These are phyloP conservation scores for Trichoderma gracile DNA, from an alignment of 2,329 filamentous ascomycete species.

Conservation along the genomic window DNA sequence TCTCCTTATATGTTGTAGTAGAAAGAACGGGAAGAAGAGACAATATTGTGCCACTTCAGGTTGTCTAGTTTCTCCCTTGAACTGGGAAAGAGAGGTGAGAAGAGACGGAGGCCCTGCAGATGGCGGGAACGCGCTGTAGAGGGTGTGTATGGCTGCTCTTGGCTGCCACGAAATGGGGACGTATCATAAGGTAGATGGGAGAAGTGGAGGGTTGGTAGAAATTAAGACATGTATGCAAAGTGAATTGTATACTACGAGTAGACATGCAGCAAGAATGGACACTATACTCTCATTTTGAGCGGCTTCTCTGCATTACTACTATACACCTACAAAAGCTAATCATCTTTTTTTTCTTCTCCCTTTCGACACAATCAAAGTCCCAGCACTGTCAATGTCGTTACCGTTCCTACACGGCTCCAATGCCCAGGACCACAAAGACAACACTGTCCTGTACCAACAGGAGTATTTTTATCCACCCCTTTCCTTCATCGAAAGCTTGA, in stretches of 20 bases:
- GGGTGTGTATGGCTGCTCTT: too few species aligned
- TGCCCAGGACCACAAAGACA: background rate
- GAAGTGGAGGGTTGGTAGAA: too few species aligned
- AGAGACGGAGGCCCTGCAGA: too few species aligned
- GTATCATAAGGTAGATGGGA: too few species aligned
- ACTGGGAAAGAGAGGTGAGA: too few species aligned
- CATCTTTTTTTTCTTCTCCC: background rate
- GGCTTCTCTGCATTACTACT: slow-evolving; percentile 14
- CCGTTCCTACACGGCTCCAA: background rate
- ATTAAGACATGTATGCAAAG: too few species aligned
- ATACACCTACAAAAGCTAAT: background rate
- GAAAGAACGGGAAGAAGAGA: slow-evolving; percentile 12
- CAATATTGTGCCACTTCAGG: slow-evolving; percentile 4
- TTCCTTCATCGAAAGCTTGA: background rate
- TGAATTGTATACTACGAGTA: too few species aligned
- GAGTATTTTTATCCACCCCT: background rate
- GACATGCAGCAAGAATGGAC: background rate
- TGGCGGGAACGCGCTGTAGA: too few species aligned
- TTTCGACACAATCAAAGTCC: background rate
- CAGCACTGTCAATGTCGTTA: background rate
- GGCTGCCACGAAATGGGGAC: too few species aligned
- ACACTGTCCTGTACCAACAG: background rate
- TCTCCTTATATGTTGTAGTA: slow-evolving; percentile 32
- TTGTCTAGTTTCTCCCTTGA: background rate
- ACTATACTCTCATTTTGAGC: background rate